phyloP scores from a whole-genome alignment of 192 early-diverging fungal species.

The Tieghemiomyces parasiticus region DNA sequence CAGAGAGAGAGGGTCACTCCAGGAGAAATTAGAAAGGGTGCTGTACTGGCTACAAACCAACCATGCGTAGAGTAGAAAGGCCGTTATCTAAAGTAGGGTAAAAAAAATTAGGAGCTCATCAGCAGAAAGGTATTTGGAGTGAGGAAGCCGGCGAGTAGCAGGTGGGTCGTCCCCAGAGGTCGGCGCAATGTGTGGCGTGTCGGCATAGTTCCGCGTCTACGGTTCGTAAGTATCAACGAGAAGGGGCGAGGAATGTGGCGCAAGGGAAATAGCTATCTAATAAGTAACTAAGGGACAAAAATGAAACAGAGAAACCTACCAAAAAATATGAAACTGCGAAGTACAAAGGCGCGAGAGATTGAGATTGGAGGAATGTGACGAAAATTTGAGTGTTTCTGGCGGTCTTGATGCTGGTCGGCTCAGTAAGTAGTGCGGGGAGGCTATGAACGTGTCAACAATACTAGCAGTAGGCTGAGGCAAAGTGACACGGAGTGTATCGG shows the following conservation, averaged over 20 bases:
- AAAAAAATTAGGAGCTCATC: background rate
- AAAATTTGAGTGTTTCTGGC: too few species aligned
- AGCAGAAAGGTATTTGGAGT: background rate
- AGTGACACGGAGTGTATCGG: background rate
- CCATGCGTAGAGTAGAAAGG: too few species aligned
- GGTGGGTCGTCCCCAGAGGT: background rate
- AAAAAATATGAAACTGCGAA: background rate
- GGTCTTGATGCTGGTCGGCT: too few species aligned
- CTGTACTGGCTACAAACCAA: too few species aligned
- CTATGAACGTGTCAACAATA: background rate
- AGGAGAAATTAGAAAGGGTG: too few species aligned
- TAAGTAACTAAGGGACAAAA: background rate
- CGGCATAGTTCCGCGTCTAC: background rate
- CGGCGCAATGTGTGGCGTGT: too few species aligned
- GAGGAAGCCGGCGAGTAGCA: background rate
- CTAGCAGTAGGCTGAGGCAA: background rate
- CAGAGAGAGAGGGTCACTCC: too few species aligned
- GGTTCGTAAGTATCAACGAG: background rate
- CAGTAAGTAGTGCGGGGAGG: background rate
- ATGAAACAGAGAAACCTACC: background rate
- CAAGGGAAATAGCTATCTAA: background rate
- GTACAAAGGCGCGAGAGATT: background rate
- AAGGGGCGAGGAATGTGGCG: background rate
- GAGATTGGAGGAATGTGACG: too few species aligned
- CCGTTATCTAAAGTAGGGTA: background rate